Evolutionary conservation across 1,284 basidiomycete species (phyloP), one percentile per base, ranked within the genome.

Genomic region (Irpex sp.): DNA sequence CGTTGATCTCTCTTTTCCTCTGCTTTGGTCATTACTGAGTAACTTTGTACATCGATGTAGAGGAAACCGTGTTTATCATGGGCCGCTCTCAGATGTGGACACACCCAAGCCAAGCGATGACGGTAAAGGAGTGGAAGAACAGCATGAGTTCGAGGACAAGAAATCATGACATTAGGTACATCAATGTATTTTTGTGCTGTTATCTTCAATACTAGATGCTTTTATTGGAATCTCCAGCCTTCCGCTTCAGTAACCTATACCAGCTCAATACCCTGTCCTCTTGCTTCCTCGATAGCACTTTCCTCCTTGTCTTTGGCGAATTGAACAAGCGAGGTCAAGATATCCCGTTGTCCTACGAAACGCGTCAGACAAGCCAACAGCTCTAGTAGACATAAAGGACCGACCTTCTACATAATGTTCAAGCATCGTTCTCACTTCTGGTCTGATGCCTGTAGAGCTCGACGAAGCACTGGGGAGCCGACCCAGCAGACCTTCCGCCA

Each of bases 361-460:
- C 21, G 21, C 28, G 57, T 45, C 51, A 2, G 16, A 51, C 36
- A 62, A 37, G 35, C 55, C 8, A 21, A 56, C 19, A n/a, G 35
- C 3, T 28, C 16, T 33, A 39, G 7, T 12, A 2, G 6, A 45
- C 12, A 23, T 48, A 54, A 49, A 56, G n/a, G 2, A 65, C 72
- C 10, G 59, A 84, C 85, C 86, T 74, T 82, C 75, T 3, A 87
- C 68, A 65, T 88, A 89, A 64, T 85, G 75, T 21, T 74, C 72
- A 39, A 85, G 71, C 86, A 89, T 88, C 56, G 63, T 52, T 19
- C 70, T 73, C 4, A 88, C 82, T 33, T 84, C 80, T 9, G 78
- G 75, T 39, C 87, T 78, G 58, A 84, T 42, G 4, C 19, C 23
- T 8, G 8, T 66, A 5, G 58, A 48, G 9, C 66, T 61, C 12